Evolutionary conservation across 441 rosid species (phyloP), one percentile per base, ranked within the genome.

Genomic region (Pelargonium citronellum): DNA sequence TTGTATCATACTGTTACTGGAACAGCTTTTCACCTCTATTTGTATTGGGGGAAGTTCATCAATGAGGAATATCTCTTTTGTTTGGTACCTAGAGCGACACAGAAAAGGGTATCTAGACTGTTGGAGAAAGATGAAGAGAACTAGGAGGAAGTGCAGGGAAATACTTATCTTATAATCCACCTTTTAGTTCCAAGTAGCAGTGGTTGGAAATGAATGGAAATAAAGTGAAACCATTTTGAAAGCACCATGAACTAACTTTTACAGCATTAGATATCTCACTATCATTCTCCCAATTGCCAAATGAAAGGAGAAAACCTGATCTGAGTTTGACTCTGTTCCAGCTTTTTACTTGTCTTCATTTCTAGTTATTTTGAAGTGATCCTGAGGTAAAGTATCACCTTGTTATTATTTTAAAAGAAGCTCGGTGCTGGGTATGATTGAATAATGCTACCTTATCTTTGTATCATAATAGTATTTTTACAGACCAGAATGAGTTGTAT

Each of bases 1-100:
- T 51, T 51, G 58, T 16, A 51, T 51, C 58, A 12, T 51, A 51
- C 7, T 51, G 58, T 51, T 51, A 3, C 12, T n/a, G 58, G 19
- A 51, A 6, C 17, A 51, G 58, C 19, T 15, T 55, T 4, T 5
- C 39, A 55, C 17, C 8, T 17, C 17, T 17, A 8, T 16, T 17
- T 55, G 19, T 15, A 53, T 53, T 6, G 10, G n/a, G 60, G 20
- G 20, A 53, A 55, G 61, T 55, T 8, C 47, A 1, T 44, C 12
- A 7, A 44, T 44, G 47, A 44, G 47, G 20, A 55, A 55, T 17
- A 55, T 16, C 61, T 55, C 61, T 17, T 55, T 55, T 55, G 61
- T 55, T 55, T 17, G 62, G 58, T 53, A 53, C 58, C 7, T 53
- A 53, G 58, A 53, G 57, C 5, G 58, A n/a, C 58, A n/a, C 15